Evolutionary conservation across 2,329 filamentous ascomycete species (phyloP).

Genomic region (Hansfordia pulvinata): DNA sequence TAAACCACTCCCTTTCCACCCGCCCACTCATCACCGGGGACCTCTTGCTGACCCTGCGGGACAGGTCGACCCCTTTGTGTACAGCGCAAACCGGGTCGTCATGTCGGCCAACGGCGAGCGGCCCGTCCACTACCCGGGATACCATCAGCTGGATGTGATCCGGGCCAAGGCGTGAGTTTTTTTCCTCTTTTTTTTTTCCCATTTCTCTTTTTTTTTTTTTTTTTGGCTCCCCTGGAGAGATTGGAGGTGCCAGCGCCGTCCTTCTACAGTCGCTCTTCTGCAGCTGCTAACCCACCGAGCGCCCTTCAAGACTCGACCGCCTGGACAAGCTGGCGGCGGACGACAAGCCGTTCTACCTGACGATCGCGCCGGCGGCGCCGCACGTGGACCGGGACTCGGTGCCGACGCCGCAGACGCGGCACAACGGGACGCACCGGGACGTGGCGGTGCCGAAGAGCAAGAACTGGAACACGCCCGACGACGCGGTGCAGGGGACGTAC

Average conservation of each 20-base stretch:
- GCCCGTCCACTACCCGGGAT: conserved; percentile 39
- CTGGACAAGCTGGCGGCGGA: conserved; percentile 30
- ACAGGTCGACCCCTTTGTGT: conserved; percentile 52
- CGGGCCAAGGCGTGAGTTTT: conserved; percentile 37
- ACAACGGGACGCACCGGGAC: neutral
- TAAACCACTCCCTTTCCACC: too few relatives aligned
- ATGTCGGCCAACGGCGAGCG: conserved; percentile 39
- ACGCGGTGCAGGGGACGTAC: too few relatives aligned
- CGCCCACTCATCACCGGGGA: too few relatives aligned
- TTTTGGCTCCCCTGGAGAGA: too few relatives aligned
- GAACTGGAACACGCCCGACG: conserved; percentile 1
- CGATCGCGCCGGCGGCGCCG: conserved; percentile 44
- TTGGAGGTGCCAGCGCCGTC: too few relatives aligned
- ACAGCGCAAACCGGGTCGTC: too few relatives aligned
- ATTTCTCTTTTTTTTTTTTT: too few relatives aligned
- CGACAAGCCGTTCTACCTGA: conserved; percentile 43
- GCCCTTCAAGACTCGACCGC: too few relatives aligned
- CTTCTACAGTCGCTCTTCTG: too few relatives aligned
- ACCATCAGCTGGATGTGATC: conserved; percentile 41
- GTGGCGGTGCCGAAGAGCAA: neutral
- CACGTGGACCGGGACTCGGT: conserved; percentile 25
- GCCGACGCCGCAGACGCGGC: conserved; percentile 1
- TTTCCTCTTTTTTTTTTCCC: too few relatives aligned
- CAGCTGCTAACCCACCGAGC: too few relatives aligned
- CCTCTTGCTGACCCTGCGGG: too few relatives aligned